Conservation (phyloP, 2,329 filamentous ascomycete species). For the Phialemonium atrogriseum region DNA sequence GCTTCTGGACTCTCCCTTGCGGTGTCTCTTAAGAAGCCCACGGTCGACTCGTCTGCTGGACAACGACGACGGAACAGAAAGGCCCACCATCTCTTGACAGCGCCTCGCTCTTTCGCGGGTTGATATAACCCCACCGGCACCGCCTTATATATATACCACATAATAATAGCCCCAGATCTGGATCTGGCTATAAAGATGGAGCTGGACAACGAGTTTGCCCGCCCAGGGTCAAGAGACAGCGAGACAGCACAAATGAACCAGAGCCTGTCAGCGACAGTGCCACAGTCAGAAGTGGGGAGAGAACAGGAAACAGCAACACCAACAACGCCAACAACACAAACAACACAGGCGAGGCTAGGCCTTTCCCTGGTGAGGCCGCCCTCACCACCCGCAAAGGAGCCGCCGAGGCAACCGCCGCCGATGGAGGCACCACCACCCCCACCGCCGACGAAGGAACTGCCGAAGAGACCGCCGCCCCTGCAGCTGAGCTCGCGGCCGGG, state of each 20-base stretch:
- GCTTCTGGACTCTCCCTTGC: background rate
- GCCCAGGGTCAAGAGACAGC: background rate
- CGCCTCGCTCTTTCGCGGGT: too few relatives aligned
- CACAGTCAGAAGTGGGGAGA: too few relatives aligned
- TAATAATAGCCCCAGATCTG: constrained; percentile 5
- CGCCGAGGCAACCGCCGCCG: constrained; percentile 3
- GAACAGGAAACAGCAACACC: too few relatives aligned
- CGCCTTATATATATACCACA: constrained; percentile 6
- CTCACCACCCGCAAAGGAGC: too few relatives aligned
- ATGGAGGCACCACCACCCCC: constrained; percentile 12
- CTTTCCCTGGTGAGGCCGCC: too few relatives aligned
- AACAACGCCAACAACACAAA: too few relatives aligned
- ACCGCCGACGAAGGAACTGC: constrained; percentile 14
- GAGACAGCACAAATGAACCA: too few relatives aligned
- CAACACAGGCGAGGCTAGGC: too few relatives aligned
- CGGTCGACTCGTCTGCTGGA: constrained; percentile 17
- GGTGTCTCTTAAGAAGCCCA: too few relatives aligned
- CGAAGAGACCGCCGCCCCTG: constrained; percentile 7
- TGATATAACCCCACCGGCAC: too few relatives aligned
- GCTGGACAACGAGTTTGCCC: constrained; percentile 8
- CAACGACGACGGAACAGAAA: constrained; percentile 15
- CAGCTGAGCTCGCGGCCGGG: constrained; percentile 5
- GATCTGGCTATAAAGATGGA: constrained; percentile 11
- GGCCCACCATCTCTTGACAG: too few relatives aligned
- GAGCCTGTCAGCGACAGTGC: too few relatives aligned